A percentile compares a stretch with the other conserved stretches of the same genome.
phyloP scores from a whole-genome alignment of 805 yeast genomes.

The Barnettozyma botsteinii region DNA sequence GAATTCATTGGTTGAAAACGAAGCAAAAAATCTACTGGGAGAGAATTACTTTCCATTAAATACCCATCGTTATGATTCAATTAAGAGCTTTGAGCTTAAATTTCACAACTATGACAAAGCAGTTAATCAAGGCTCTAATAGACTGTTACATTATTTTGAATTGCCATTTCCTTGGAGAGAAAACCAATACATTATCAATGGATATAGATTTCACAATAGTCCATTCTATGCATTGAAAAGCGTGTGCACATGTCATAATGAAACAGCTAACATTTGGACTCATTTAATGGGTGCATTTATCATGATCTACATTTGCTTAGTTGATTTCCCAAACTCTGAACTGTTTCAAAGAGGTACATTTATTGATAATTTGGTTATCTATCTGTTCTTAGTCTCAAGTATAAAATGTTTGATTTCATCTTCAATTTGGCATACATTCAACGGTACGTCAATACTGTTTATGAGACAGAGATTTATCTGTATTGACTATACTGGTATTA shows the following conservation, averaged over 20 bases:
- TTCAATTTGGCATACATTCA: conserved; percentile 87
- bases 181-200: conserved; percentile 75
- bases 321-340: conserved; percentile 58
- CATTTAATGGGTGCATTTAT: conserved; percentile 68
- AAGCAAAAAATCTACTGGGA: conserved; percentile 16
- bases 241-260: conserved; percentile 69
- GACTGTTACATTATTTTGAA: conserved; percentile 74
- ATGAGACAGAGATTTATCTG: conserved; percentile 79
- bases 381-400: conserved; percentile 64
- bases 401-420: conserved; percentile 75
- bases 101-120: conserved; percentile 46
- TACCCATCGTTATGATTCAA: conserved; percentile 16
- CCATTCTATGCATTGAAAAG: conserved; percentile 57
- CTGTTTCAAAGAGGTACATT: conserved; percentile 38
- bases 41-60: conserved; percentile 15
- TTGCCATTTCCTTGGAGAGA: conserved; percentile 92
- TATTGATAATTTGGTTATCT: conserved; percentile 46
- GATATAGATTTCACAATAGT: conserved; percentile 74
- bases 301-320: conserved; percentile 48
- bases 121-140: conserved; percentile 31
- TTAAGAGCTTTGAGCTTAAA: conserved; percentile 27
- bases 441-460: conserved; percentile 59
- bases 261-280: conserved; percentile 90
- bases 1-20: conserved; percentile 29
- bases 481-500: conserved; percentile 91